A percentile compares a stretch with the other conserved stretches of the same genome.
phyloP scores from a whole-genome alignment of 768 basidiomycete genomes.

The Coprinopsis cinerea region DNA sequence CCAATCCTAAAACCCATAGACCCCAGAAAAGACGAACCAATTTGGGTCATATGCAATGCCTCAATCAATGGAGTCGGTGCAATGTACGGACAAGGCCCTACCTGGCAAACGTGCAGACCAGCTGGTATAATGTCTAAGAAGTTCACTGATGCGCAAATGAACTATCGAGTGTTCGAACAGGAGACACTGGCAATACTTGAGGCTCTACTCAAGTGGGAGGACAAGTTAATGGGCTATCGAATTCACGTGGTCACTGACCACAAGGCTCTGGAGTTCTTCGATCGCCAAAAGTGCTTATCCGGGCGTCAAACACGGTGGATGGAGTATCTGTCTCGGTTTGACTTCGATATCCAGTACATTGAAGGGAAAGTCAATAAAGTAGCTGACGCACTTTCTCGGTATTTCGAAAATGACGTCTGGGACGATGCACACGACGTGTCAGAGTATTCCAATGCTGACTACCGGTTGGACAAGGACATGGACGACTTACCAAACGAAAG shows the following conservation, averaged over 20 bases:
- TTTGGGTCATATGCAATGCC: no score
- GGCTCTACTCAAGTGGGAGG: conserved; percentile 25
- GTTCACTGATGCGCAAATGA: conserved; percentile 21
- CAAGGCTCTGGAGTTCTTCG: conserved; percentile 21
- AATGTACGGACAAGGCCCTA: no score
- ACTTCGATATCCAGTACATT: background rate
- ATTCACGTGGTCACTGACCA: conserved; percentile 21
- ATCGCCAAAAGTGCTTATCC: conserved; percentile 16
- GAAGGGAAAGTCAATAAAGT: background rate
- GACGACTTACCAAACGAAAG: no score
- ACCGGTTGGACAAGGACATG: no score
- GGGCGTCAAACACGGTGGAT: conserved; percentile 22
- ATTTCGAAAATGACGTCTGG: no score
- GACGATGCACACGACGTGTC: no score
- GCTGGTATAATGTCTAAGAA: no score
- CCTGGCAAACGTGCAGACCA: no score
- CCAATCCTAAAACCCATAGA: no score
- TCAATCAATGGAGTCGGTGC: no score
- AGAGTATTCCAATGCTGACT: no score
- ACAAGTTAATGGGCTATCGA: conserved; percentile 21
- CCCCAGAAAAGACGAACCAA: no score
- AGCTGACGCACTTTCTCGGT: background rate
- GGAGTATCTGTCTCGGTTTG: conserved; percentile 15
- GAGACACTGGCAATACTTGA: conserved; percentile 21
- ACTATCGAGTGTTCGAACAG: conserved; percentile 22